A percentile compares a stretch with the other conserved stretches of the same genome.
These are phyloP conservation scores for Botryobasidium botryosum DNA, from an alignment of 768 basidiomycete species.

Conservation along the genomic window DNA sequence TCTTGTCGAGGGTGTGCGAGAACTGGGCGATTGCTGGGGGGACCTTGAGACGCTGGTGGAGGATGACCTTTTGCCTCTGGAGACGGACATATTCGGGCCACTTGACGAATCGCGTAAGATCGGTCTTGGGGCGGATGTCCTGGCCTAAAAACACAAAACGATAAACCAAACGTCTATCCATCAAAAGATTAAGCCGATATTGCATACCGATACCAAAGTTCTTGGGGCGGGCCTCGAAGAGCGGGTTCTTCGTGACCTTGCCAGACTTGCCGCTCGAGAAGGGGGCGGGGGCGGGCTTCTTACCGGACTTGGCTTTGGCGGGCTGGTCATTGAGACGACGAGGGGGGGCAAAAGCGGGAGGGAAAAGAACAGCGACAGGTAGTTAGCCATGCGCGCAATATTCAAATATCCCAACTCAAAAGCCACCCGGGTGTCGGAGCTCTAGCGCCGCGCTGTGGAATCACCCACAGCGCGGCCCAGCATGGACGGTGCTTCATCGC, in stretches of 20 bases:
- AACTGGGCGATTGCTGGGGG: slow-evolving; percentile 98
- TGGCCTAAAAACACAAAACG: slow-evolving; percentile 41
- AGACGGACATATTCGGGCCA: slow-evolving; percentile 99
- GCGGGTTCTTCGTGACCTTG: slow-evolving; percentile 82
- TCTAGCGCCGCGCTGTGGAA: no score
- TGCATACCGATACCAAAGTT: slow-evolving; percentile 87
- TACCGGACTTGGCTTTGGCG: slow-evolving; percentile 45
- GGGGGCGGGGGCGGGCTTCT: slow-evolving; percentile 76
- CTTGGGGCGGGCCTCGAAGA: slow-evolving; percentile 78
- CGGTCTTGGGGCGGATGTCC: slow-evolving; percentile 76
- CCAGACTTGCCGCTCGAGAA: slow-evolving; percentile 56
- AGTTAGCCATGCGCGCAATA: no score
- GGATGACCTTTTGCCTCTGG: slow-evolving; percentile 96
- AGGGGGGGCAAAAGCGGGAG: no score
- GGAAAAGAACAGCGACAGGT: no score
- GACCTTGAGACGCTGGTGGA: slow-evolving; percentile 93
- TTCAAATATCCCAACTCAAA: no score
- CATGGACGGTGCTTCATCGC: no score
- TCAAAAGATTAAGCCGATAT: slow-evolving; percentile 4
- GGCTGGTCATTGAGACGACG: slow-evolving; percentile 23
- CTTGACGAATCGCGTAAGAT: slow-evolving; percentile 95
- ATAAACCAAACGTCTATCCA: neutral
- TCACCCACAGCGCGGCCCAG: no score
- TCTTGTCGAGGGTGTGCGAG: slow-evolving; percentile 91
- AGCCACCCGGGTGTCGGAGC: no score